Conservation (phyloP, 106 monocot genomes). For the Dendrobium chrysotoxum region DNA sequence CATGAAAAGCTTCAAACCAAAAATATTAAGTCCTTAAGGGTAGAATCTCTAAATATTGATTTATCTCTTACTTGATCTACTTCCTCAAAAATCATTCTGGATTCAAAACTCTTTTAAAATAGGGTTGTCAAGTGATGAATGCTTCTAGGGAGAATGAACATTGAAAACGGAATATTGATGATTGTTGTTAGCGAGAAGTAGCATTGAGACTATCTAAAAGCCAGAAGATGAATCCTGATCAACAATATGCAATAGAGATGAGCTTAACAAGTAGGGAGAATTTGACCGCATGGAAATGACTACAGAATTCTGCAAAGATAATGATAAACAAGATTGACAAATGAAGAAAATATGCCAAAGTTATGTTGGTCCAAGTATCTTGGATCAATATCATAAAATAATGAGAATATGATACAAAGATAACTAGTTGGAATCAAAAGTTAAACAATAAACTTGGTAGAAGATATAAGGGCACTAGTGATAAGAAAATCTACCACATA, state of each 20-base stretch:
- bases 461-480: not conserved
- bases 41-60: too few species aligned
- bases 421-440: not conserved
- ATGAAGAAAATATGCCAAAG: not conserved
- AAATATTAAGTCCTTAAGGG: too few species aligned
- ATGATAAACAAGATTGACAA: not conserved
- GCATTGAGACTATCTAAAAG: not conserved
- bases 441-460: not conserved
- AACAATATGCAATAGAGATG: not conserved
- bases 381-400: slow-evolving; percentile 4
- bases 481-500: not conserved
- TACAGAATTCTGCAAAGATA: not conserved
- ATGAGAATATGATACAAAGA: not conserved
- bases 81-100: not conserved
- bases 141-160: too few species aligned
- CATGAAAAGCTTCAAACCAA: too few species aligned
- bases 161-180: too few species aligned
- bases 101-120: not conserved
- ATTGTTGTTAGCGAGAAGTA: not conserved
- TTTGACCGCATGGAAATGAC: not conserved
- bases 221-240: not conserved
- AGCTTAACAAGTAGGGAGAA: not conserved
- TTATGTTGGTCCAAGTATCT: not conserved
- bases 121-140: not conserved
- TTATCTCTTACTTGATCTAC: too few species aligned